Evolutionary conservation across 1,284 basidiomycete species (phyloP).

Genomic region (Cutaneotrichosporon sp.): DNA sequence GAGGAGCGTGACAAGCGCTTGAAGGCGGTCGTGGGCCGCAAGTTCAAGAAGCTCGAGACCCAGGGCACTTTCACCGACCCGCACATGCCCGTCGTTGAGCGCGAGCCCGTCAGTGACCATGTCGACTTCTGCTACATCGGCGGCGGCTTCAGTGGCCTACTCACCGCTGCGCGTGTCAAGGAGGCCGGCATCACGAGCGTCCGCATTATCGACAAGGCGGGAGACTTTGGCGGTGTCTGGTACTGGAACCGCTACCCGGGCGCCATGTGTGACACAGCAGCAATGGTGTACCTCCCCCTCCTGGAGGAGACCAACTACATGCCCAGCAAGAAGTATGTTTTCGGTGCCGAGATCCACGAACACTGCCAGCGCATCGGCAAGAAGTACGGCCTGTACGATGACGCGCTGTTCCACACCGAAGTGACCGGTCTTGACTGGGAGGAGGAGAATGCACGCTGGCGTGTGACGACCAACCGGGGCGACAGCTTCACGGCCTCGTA

Average conservation of each 20-base stretch:
- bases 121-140: constrained; percentile 13
- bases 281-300: constrained; percentile 15
- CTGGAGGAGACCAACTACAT: constrained; percentile 11
- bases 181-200: not conserved
- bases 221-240: constrained; percentile 18
- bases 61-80: constrained; percentile 11
- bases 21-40: constrained; percentile 3
- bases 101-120: constrained; percentile 13
- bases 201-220: constrained; percentile 11
- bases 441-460: constrained; percentile 5
- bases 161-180: constrained; percentile 10
- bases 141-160: constrained; percentile 13
- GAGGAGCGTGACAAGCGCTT: constrained; percentile 11
- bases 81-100: constrained; percentile 3
- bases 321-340: constrained; percentile 8
- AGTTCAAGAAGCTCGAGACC: constrained; percentile 5
- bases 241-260: constrained; percentile 22
- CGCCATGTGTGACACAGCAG: constrained; percentile 19
- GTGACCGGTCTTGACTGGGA: constrained; percentile 6
- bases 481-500: constrained; percentile 14
- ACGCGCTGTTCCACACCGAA: constrained; percentile 16
- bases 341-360: constrained; percentile 15
- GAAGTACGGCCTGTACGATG: constrained; percentile 9
- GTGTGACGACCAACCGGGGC: constrained; percentile 7
- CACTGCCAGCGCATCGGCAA: constrained; percentile 13